Conservation (phyloP, 2,329 filamentous ascomycete genomes). For the Calonectria montana region DNA sequence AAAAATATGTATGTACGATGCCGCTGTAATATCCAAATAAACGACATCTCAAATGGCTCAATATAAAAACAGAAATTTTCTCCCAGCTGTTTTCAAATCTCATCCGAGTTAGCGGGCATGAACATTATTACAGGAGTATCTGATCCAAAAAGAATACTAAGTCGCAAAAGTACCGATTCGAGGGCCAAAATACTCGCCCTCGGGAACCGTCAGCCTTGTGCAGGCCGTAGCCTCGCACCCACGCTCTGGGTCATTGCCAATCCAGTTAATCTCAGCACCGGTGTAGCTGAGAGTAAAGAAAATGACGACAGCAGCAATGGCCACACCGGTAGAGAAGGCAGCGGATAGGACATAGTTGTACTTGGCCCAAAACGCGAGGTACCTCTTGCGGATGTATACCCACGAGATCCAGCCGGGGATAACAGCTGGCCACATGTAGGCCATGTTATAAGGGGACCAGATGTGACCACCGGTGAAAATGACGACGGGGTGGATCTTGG, state of each 20-base stretch:
- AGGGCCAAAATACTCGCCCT: conserved; percentile 47
- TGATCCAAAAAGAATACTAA: neutral
- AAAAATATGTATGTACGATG: neutral
- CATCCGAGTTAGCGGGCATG: neutral
- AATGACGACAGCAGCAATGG: conserved; percentile 60
- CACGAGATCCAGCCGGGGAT: conserved; percentile 60
- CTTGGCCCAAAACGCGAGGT: conserved; percentile 62
- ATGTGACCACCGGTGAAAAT: conserved; percentile 54
- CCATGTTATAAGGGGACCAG: conserved; percentile 59
- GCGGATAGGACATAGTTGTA: conserved; percentile 62
- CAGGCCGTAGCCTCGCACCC: conserved; percentile 42
- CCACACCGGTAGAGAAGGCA: conserved; percentile 57
- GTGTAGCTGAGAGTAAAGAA: conserved; percentile 60
- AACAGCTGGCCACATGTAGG: conserved; percentile 60
- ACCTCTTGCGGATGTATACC: conserved; percentile 57
- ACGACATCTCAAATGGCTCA: neutral
- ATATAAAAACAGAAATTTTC: neutral
- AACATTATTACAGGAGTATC: no score
- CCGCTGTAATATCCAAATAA: neutral
- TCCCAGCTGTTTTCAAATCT: neutral
- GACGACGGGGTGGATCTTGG: conserved; percentile 58
- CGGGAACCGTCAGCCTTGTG: conserved; percentile 36
- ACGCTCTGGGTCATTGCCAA: conserved; percentile 51
- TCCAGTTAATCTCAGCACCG: conserved; percentile 54
- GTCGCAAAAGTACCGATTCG: conserved; percentile 31